A percentile compares a stretch with the other conserved stretches of the same genome.
Evolutionary conservation across 2,329 filamentous ascomycete genomes (phyloP).

Genomic region (Penicillium sclerotigenum): DNA sequence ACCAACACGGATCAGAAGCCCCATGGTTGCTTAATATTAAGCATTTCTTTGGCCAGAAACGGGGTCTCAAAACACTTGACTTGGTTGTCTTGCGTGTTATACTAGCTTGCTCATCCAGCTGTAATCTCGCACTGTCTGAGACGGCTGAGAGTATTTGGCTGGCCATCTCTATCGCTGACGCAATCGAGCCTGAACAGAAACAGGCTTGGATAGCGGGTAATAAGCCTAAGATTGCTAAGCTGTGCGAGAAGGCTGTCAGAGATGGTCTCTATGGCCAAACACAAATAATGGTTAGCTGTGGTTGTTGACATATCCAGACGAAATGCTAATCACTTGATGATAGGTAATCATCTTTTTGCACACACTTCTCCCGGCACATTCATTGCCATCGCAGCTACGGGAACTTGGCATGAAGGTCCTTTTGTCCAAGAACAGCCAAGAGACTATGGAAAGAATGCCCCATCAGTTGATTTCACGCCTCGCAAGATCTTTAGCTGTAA

Average conservation of each 20-base stretch:
- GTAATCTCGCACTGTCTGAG: conserved; percentile 26
- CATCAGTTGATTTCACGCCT: conserved; percentile 25
- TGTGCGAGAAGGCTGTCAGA: conserved; percentile 38
- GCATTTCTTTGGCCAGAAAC: conserved; percentile 41
- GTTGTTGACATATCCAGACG: too few species aligned
- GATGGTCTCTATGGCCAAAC: conserved; percentile 29
- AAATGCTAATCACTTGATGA: not conserved
- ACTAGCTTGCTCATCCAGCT: conserved; percentile 40
- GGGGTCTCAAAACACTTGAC: conserved; percentile 41
- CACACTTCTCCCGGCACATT: conserved; percentile 24
- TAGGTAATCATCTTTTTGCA: conserved; percentile 35
- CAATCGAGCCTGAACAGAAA: conserved; percentile 34
- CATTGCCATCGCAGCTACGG: conserved; percentile 28
- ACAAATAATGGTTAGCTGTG: conserved; percentile 35
- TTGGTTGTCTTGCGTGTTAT: conserved; percentile 41
- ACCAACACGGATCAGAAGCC: conserved; percentile 18
- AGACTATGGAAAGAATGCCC: conserved; percentile 23
- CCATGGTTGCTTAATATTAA: conserved; percentile 36
- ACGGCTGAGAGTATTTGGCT: conserved; percentile 37
- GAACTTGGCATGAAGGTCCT: conserved; percentile 25
- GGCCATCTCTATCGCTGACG: conserved; percentile 36
- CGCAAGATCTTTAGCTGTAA: conserved; percentile 41
- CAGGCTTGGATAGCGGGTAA: conserved; percentile 35
- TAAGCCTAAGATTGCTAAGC: conserved; percentile 34
- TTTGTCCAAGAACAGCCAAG: conserved; percentile 24